Evolutionary conservation across 2,329 filamentous ascomycete genomes (phyloP).

Genomic region (Thelonectria rubi): DNA sequence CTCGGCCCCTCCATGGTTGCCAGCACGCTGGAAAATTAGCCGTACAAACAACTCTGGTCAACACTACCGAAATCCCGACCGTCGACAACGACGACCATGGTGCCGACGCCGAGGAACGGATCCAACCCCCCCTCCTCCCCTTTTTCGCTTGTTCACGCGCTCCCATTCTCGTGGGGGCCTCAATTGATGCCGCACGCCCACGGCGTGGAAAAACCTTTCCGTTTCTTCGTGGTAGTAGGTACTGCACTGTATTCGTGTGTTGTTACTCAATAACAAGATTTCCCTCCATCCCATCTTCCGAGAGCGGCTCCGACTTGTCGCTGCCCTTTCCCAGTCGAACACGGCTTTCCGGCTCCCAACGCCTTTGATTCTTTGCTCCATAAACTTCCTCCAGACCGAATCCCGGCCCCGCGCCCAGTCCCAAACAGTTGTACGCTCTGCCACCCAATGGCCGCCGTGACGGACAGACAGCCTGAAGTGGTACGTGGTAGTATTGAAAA

Average conservation of each 20-base stretch:
- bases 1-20: neutral
- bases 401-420: conserved; percentile 1
- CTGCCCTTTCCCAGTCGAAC: conserved; percentile 11
- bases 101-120: conserved; percentile 6
- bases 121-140: conserved; percentile 1
- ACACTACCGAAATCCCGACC: conserved; percentile 9
- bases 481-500: neutral
- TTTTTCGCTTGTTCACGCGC: conserved; percentile 17
- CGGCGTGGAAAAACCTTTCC: conserved; percentile 5
- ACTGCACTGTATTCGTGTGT: neutral
- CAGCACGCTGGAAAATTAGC: conserved; percentile 4
- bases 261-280: conserved; percentile 11
- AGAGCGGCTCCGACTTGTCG: conserved; percentile 9
- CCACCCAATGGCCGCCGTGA: neutral
- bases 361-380: conserved; percentile 11
- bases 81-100: neutral
- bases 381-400: conserved; percentile 6
- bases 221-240: neutral
- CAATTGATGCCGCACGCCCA: conserved; percentile 13
- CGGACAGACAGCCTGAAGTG: neutral
- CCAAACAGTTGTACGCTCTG: conserved; percentile 4
- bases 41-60: neutral
- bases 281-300: conserved; percentile 12
- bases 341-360: conserved; percentile 21
- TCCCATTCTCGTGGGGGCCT: conserved; percentile 12